A percentile compares a stretch with the other conserved stretches of the same genome.
These are phyloP conservation scores for Panicum virgatum DNA, from an alignment of 202 grass and related monocot species.

Conservation along the genomic window DNA sequence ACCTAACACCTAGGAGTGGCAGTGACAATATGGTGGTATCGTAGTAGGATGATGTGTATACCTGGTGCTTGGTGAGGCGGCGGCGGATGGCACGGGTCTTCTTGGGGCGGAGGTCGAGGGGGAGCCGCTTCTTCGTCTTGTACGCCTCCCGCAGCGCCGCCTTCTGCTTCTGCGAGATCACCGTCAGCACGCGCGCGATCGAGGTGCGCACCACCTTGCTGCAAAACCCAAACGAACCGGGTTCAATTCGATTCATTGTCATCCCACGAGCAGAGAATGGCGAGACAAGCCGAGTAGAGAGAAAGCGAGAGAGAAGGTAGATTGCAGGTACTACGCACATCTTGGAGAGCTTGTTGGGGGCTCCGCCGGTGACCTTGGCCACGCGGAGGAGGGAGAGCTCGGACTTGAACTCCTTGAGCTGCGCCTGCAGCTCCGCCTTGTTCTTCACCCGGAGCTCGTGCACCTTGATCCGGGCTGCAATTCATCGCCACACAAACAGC, in stretches of 20 bases:
- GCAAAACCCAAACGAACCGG: background rate
- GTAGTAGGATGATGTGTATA: background rate
- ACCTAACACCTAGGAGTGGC: background rate
- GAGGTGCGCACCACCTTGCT: slow-evolving; percentile 93
- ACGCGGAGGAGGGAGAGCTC: slow-evolving; percentile 76
- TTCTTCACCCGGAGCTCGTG: slow-evolving; percentile 66
- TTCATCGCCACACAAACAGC: background rate
- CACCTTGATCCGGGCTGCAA: slow-evolving; percentile 68
- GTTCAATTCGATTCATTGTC: background rate
- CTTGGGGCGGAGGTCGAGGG: slow-evolving; percentile 90
- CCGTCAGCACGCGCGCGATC: slow-evolving; percentile 80
- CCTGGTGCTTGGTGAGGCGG: slow-evolving; percentile 89
- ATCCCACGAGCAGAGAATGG: too few species aligned
- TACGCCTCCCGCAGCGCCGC: slow-evolving; percentile 66
- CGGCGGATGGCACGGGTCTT: slow-evolving; percentile 96
- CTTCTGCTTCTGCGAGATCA: slow-evolving; percentile 98
- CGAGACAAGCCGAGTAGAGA: background rate
- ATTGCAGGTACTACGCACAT: slow-evolving; percentile 5
- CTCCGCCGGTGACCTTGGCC: slow-evolving; percentile 77
- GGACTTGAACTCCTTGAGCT: slow-evolving; percentile 73
- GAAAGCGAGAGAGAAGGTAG: too few species aligned
- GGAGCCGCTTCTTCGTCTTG: slow-evolving; percentile 74
- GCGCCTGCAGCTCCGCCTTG: slow-evolving; percentile 50
- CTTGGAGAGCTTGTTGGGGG: slow-evolving; percentile 66
- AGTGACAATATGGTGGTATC: background rate